Evolutionary conservation across 331 rosid species (phyloP), one percentile per base, ranked within the genome.

Genomic region (Acacia concinna): DNA sequence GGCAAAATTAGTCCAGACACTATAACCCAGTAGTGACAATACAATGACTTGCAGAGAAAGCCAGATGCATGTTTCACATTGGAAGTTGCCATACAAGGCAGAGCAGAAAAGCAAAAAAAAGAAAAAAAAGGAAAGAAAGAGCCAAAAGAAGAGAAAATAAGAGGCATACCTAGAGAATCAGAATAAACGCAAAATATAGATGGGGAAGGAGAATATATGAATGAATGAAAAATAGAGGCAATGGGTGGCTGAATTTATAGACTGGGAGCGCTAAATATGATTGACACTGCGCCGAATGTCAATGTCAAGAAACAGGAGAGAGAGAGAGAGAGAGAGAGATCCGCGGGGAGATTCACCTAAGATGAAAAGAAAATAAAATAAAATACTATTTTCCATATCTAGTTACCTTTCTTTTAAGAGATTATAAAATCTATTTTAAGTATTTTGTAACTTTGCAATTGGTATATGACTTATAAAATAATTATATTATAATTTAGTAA

Each of bases 241-340:
- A 67, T 51, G 71, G 66, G 14, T 20, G 89, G 27, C 69, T 63
- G 5, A 38, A 87, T 92, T 92, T 92, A 87, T 88, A 90, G 88
- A 28, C 43, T n/a, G 32, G 72, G 77, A 78, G 88, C 82, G 76
- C 85, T 41, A 87, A 81, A 82, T 63, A 52, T 25, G 5, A 49
- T 23, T 49, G 56, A 49, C n/a, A 18, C 10, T 18, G n/a, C 52
- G 12, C 15, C 21, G 20, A 3, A 46, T 46, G 21, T 35, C 38
- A 35, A n/a, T n/a, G n/a, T n/a, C 51, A 13, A 44, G 1, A 12
- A 44, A 35, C 15, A 34, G 21, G 14, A 13, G 34, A 4, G 17
- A 17, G 20, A 27, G 37, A 60, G 9, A 40, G 44, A 35, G 17
- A 12, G 35, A 59, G 0, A 59, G 15, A 27, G 35, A 62, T 11